These are phyloP conservation scores for Cucurbitaria berberidis DNA, from an alignment of 2,329 filamentous ascomycete genomes.

Conservation along the genomic window DNA sequence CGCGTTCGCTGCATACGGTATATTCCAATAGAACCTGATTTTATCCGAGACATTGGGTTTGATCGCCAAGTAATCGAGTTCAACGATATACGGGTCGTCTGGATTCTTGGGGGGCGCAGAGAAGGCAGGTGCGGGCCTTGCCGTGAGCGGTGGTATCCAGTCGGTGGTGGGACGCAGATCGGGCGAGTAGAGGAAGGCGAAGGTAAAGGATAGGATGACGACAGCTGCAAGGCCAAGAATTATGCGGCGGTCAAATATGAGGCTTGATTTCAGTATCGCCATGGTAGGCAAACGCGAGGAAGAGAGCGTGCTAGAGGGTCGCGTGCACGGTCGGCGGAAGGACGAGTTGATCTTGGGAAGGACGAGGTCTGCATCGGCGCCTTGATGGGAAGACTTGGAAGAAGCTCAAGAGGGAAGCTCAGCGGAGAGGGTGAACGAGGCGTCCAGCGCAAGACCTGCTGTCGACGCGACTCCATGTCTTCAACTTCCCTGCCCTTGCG, in stretches of 20 bases:
- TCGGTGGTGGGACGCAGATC: conserved; percentile 29
- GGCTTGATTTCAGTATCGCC: conserved; percentile 33
- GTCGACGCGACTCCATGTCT: conserved; percentile 6
- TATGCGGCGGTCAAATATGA: conserved; percentile 36
- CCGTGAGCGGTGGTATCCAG: conserved; percentile 34
- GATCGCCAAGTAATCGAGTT: conserved; percentile 41
- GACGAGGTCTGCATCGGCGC: conserved; percentile 21
- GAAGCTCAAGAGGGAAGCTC: background rate
- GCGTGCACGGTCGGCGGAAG: background rate
- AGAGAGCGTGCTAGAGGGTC: conserved; percentile 10
- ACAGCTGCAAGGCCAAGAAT: conserved; percentile 26
- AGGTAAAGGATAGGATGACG: conserved; percentile 32
- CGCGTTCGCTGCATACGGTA: conserved; percentile 41
- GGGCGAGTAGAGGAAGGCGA: conserved; percentile 37
- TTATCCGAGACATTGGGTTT: conserved; percentile 37
- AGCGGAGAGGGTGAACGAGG: background rate
- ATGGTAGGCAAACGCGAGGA: conserved; percentile 7
- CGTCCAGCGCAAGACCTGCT: background rate
- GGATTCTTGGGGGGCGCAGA: conserved; percentile 30
- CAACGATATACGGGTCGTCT: conserved; percentile 35
- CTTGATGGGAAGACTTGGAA: background rate
- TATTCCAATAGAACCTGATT: conserved; percentile 42
- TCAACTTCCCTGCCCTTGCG: conserved; percentile 11
- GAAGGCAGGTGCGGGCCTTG: conserved; percentile 29
- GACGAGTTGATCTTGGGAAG: background rate